These are phyloP conservation scores for Eucalyptus polyanthemos DNA, from an alignment of 345 rosid species.

Conservation along the genomic window DNA sequence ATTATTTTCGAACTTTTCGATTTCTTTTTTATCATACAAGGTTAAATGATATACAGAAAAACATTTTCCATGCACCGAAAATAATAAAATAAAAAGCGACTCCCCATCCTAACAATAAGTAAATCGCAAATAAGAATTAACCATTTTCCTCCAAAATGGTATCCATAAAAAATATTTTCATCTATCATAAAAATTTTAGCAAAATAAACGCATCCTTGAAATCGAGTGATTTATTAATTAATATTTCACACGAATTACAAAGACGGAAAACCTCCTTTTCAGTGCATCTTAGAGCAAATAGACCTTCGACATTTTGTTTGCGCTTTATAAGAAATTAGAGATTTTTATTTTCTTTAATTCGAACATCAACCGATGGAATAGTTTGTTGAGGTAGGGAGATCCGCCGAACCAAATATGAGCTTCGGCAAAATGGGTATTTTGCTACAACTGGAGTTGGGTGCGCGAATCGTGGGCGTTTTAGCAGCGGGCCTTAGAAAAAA, in stretches of 20 bases:
- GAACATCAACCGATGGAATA: neutral
- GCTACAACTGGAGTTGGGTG: neutral
- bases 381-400: neutral
- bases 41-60: no score
- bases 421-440: neutral
- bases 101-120: no score
- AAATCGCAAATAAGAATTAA: no score
- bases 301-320: neutral
- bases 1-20: neutral
- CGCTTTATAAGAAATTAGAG: neutral
- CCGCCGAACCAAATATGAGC: neutral
- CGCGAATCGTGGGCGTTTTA: neutral
- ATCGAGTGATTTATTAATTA: neutral
- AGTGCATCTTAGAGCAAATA: neutral
- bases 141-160: no score
- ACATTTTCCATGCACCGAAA: no score
- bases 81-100: no score
- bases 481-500: neutral
- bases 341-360: no score
- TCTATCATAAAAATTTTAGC: no score
- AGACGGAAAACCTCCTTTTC: neutral
- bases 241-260: neutral
- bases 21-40: no score
- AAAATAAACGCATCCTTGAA: rapidly evolving
- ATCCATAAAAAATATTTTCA: no score